Conservation (phyloP, 257 asterid genomes). For the Scutellaria baicalensis region DNA sequence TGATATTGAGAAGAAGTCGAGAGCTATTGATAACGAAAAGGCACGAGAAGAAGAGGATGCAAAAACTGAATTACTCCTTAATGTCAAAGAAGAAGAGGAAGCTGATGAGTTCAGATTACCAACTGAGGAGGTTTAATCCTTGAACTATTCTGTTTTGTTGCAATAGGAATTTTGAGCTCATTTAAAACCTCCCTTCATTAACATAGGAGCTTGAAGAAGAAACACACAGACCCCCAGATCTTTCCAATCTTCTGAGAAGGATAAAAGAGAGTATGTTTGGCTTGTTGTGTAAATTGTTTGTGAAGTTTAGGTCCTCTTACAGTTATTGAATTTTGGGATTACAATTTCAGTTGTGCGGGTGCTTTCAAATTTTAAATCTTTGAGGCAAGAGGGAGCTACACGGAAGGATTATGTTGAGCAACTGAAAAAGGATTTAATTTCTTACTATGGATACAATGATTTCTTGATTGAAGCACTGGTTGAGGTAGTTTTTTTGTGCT, state of each 20-base stretch:
- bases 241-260: constrained; percentile 67
- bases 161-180: background rate
- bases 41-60: constrained; percentile 40
- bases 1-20: constrained; percentile 47
- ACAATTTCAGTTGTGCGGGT: constrained; percentile 68
- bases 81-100: constrained; percentile 61
- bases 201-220: constrained; percentile 84
- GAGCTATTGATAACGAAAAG: constrained; percentile 44
- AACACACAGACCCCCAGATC: constrained; percentile 76
- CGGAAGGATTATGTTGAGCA: constrained; percentile 76
- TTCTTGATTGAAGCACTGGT: constrained; percentile 67
- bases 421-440: constrained; percentile 55
- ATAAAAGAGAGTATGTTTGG: constrained; percentile 71
- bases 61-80: constrained; percentile 47
- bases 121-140: constrained; percentile 49
- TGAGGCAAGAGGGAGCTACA: constrained; percentile 74
- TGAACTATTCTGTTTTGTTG: constrained; percentile 1
- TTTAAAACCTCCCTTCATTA: background rate
- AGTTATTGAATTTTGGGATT: constrained; percentile 3
- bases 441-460: constrained; percentile 89
- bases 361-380: constrained; percentile 62
- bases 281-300: background rate
- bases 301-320: background rate
- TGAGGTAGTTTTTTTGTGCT: constrained; percentile 51
- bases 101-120: constrained; percentile 82